Evolutionary conservation across 1,284 basidiomycete genomes (phyloP).

Genomic region (Ustilago loliicola): DNA sequence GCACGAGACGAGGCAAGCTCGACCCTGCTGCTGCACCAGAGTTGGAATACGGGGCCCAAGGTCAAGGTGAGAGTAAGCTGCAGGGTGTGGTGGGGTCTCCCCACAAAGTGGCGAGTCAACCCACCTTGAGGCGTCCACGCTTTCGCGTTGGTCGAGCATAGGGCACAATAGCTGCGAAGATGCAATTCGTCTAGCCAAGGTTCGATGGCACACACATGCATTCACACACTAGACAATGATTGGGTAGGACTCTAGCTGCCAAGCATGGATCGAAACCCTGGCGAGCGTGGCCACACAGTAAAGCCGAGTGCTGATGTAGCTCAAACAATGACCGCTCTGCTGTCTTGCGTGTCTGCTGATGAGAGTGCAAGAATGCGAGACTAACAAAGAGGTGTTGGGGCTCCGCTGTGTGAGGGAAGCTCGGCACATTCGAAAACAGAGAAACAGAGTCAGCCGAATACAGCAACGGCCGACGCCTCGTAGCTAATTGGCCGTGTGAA

Average conservation of each 20-base stretch:
- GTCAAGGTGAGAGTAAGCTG: too few species aligned
- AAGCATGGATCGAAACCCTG: not conserved
- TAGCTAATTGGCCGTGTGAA: conserved; percentile 11
- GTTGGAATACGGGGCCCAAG: too few species aligned
- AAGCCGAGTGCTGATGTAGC: too few species aligned
- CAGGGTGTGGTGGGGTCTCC: too few species aligned
- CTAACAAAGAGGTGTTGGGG: not conserved
- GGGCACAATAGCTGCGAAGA: not conserved
- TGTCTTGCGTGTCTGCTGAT: too few species aligned
- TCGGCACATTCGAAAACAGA: conserved; percentile 3
- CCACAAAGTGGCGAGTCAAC: not conserved
- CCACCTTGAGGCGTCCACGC: not conserved
- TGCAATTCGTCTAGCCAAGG: not conserved
- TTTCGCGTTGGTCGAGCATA: not conserved
- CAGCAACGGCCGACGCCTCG: conserved; percentile 2
- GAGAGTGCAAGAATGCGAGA: too few species aligned
- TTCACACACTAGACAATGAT: not conserved
- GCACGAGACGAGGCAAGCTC: not conserved
- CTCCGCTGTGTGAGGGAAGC: not conserved
- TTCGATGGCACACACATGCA: not conserved
- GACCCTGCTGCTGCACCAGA: too few species aligned
- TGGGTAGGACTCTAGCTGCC: not conserved
- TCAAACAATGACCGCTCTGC: too few species aligned
- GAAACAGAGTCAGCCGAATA: conserved; percentile 6
- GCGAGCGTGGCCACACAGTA: not conserved